Percentiles rank a stretch among this genome's conserved stretches.
These are phyloP conservation scores for Geosiphon pyriformis DNA, from an alignment of 192 early-diverging fungal genomes.

Conservation along the genomic window DNA sequence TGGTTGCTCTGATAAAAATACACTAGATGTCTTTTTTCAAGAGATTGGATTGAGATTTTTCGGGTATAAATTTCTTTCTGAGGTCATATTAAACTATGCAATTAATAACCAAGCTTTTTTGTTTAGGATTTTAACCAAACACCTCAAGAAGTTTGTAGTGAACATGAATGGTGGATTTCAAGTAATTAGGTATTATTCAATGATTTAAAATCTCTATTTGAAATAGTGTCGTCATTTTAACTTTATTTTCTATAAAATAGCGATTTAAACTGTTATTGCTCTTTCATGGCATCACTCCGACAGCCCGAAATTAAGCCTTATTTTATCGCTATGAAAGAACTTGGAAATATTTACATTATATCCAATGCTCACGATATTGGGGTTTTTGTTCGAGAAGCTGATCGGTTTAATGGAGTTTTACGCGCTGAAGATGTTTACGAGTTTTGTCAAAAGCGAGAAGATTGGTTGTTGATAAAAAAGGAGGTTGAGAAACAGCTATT, in stretches of 20 bases:
- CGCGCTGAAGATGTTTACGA: constrained; percentile 80
- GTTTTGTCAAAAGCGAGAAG: constrained; percentile 67
- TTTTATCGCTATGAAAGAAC: constrained; percentile 72
- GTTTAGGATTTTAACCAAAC: constrained; percentile 71
- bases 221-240: background rate
- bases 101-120: background rate
- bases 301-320: constrained; percentile 62
- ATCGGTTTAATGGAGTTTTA: constrained; percentile 66
- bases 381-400: constrained; percentile 70
- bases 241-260: constrained; percentile 28
- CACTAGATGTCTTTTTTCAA: constrained; percentile 84
- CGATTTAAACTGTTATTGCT: constrained; percentile 77
- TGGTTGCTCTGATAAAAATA: constrained; percentile 76
- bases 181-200: constrained; percentile 61
- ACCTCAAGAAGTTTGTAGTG: constrained; percentile 76
- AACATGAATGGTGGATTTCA: constrained; percentile 84
- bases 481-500: constrained; percentile 62
- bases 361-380: constrained; percentile 65
- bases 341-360: constrained; percentile 79
- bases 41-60: constrained; percentile 87
- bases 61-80: constrained; percentile 50
- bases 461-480: constrained; percentile 73
- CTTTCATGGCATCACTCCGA: constrained; percentile 58
- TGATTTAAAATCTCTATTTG: constrained; percentile 5
- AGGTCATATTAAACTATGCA: background rate